These are phyloP conservation scores for Ustulina deusta DNA, from an alignment of 2,329 filamentous ascomycete species.

Conservation along the genomic window DNA sequence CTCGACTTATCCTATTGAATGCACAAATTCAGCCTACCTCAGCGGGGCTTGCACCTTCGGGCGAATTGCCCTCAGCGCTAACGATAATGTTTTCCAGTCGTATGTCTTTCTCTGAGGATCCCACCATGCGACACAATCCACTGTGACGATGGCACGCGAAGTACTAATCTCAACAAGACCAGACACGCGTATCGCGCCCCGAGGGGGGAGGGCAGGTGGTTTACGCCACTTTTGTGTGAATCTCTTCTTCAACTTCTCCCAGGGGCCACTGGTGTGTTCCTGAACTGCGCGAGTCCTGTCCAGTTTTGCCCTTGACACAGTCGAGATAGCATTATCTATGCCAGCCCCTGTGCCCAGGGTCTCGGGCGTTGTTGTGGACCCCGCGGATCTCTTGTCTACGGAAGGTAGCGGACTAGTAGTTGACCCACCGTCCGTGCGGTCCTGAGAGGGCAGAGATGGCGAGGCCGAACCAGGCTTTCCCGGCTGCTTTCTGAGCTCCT, in stretches of 20 bases:
- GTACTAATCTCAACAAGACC: conserved; percentile 67
- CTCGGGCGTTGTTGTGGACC: conserved; percentile 40
- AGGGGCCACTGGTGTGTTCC: conserved; percentile 49
- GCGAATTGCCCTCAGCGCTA: conserved; percentile 37
- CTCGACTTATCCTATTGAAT: conserved; percentile 16
- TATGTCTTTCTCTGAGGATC: conserved; percentile 66
- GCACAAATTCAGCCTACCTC: conserved; percentile 27
- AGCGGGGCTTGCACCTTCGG: conserved; percentile 38
- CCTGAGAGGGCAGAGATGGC: conserved; percentile 35
- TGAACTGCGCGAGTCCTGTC: conserved; percentile 48
- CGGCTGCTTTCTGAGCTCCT: conserved; percentile 43
- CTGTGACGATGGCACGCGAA: conserved; percentile 58
- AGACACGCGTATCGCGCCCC: conserved; percentile 65
- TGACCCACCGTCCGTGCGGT: conserved; percentile 41
- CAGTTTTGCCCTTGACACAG: conserved; percentile 44
- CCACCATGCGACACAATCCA: conserved; percentile 67
- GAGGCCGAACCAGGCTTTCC: conserved; percentile 36
- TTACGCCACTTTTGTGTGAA: conserved; percentile 62
- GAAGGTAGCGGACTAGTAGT: conserved; percentile 41
- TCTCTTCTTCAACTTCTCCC: conserved; percentile 52
- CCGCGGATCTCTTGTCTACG: conserved; percentile 39
- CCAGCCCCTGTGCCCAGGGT: conserved; percentile 35
- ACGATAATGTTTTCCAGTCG: conserved; percentile 45
- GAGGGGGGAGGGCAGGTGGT: conserved; percentile 57
- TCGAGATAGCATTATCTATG: conserved; percentile 35